Conservation (phyloP, 148 eudicot genomes). For the Vaccinium vitisidaea region DNA sequence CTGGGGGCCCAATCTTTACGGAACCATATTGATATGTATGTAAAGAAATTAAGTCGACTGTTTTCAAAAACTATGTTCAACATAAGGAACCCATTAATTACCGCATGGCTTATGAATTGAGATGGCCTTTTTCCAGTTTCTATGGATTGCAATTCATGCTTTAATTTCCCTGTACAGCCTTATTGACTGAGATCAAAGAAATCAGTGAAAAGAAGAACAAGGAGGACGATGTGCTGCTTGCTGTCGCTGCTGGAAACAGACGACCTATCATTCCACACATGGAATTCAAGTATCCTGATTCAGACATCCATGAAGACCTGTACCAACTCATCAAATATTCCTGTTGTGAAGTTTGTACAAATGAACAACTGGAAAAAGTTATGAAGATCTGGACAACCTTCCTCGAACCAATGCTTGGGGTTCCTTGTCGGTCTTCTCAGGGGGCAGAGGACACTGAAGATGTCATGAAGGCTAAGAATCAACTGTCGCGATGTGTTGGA, state of each 20-base stretch:
- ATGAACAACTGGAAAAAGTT: conserved; percentile 75
- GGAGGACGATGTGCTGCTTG: conserved; percentile 51
- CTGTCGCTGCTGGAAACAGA: conserved; percentile 61
- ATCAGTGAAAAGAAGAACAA: conserved; percentile 59
- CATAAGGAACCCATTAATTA: neutral
- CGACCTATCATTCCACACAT: conserved; percentile 55
- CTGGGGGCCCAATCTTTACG: neutral
- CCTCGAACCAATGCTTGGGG: conserved; percentile 70
- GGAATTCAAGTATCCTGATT: conserved; percentile 72
- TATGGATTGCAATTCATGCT: conserved; percentile 9
- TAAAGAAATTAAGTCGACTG: neutral
- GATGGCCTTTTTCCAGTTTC: neutral
- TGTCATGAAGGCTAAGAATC: conserved; percentile 36
- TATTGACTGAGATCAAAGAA: conserved; percentile 75
- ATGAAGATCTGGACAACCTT: conserved; percentile 85
- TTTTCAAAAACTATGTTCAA: neutral
- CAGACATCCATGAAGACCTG: conserved; percentile 70
- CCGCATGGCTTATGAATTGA: neutral
- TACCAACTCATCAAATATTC: conserved; percentile 76
- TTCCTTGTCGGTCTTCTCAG: conserved; percentile 54
- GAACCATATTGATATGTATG: neutral
- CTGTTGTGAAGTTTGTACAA: conserved; percentile 70
- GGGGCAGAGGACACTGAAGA: conserved; percentile 50
- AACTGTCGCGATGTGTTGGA: conserved; percentile 30
- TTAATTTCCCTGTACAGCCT: conserved; percentile 46